Evolutionary conservation across 1,284 basidiomycete species (phyloP), one percentile per base, ranked within the genome.

Genomic region (Microbotryomycetes sp.): DNA sequence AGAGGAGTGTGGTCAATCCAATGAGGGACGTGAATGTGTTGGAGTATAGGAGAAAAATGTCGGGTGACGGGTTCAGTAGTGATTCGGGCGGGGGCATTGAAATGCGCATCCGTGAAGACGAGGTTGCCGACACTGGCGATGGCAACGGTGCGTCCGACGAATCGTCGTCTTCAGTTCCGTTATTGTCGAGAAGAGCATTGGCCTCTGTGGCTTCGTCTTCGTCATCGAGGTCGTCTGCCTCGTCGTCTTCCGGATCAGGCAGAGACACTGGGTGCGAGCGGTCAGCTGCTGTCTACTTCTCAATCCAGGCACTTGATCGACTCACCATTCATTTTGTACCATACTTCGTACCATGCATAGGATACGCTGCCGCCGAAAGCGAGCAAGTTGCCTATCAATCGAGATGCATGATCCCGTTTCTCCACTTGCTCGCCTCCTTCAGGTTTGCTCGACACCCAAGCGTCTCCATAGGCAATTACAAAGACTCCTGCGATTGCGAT

Each of bases 251-350:
- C 18, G 51, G 28, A n/a, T 57, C 45, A 23, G 49, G 47, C n/a
- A 60, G 24, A 11, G 47, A 30, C 47, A 58, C 47, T 18, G 31
- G 35, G 48, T 5, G 50, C 27, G 23, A 23, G 45, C n/a, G 41
- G 28, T 5, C 28, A 24, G 9, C 49, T n/a, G 3, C 47, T 49
- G 23, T 11, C 16, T 48, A 51, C 24, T 2, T 48, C n/a, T 30
- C 59, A 21, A 24, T 54, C 16, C 56, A 55, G 49, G 54, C 55
- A 45, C 57, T 56, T 48, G 46, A 24, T 52, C 54, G 47, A 48
- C 62, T 86, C 82, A 18, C 82, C 83, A 68, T 87, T 83, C 70
- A 80, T 82, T 77, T 90, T 91, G 81, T 91, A 91, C 56, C 87
- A 74, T 9, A 70, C 69, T 56, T 72, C 71, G 70, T 90, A 90